Conservation (phyloP, 2,329 filamentous ascomycete species). For the Elsinoe ampelina region DNA sequence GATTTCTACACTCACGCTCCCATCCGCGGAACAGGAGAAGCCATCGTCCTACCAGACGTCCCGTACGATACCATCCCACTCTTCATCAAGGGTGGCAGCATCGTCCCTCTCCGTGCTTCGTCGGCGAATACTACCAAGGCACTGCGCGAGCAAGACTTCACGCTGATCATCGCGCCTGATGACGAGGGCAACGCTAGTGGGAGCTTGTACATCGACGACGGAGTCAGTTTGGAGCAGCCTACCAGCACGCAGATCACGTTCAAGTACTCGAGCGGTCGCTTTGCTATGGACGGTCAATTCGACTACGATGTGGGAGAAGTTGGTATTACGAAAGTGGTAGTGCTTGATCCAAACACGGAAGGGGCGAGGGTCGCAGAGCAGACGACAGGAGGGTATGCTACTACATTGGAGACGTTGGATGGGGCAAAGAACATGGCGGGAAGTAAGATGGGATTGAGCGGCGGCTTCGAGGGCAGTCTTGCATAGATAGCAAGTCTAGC, state of each 20-base stretch:
- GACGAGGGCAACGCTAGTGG: conserved; percentile 55
- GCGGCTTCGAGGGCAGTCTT: not conserved
- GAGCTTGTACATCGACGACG: conserved; percentile 68
- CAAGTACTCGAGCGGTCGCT: conserved; percentile 42
- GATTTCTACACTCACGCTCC: conserved; percentile 47
- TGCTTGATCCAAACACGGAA: not conserved
- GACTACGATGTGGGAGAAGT: conserved; percentile 11
- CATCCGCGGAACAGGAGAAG: conserved; percentile 38
- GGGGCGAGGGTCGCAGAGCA: not conserved
- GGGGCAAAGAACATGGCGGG: not conserved
- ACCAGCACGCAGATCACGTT: conserved; percentile 52
- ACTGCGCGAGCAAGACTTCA: conserved; percentile 57
- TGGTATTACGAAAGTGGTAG: conserved; percentile 8
- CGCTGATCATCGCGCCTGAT: conserved; percentile 59
- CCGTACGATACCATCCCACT: conserved; percentile 52
- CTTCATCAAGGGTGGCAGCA: conserved; percentile 55
- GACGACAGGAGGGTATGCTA: not conserved
- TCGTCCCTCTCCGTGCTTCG: conserved; percentile 51
- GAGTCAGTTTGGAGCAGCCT: conserved; percentile 54
- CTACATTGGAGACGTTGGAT: not conserved
- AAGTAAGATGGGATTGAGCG: not conserved
- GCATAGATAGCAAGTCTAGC: not conserved
- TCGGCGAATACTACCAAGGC: conserved; percentile 54
- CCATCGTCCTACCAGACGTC: conserved; percentile 37
- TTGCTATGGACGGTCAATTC: conserved; percentile 27